phyloP scores from a whole-genome alignment of 1,284 basidiomycete species.

The Sanguinoderma infundibulare region DNA sequence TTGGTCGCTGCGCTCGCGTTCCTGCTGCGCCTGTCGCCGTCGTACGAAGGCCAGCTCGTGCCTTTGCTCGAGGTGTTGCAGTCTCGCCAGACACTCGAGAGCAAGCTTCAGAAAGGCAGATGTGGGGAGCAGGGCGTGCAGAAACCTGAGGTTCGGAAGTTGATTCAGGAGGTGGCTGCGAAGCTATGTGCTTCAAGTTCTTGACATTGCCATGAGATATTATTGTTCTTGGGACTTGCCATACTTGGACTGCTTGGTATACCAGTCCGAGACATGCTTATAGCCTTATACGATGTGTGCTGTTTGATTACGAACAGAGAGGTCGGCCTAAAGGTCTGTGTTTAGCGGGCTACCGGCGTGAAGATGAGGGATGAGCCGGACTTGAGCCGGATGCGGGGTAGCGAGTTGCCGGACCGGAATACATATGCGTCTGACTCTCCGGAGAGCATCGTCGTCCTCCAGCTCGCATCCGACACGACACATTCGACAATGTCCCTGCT shows the following conservation, averaged over 20 bases:
- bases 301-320: no score
- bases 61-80: slow-evolving; percentile 76
- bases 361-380: no score
- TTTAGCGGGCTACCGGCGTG: no score
- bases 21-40: slow-evolving; percentile 71
- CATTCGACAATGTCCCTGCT: neutral
- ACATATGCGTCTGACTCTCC: slow-evolving; percentile 7
- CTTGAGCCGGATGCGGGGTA: slow-evolving; percentile 27
- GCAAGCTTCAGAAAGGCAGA: slow-evolving; percentile 55
- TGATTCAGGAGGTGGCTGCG: slow-evolving; percentile 69
- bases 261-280: no score
- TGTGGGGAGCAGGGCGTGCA: slow-evolving; percentile 54
- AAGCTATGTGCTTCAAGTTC: slow-evolving; percentile 41
- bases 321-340: no score
- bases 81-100: slow-evolving; percentile 53
- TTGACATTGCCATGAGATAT: neutral
- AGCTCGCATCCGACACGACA: neutral
- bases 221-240: neutral
- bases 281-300: no score
- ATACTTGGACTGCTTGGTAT: neutral
- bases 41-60: slow-evolving; percentile 53
- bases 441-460: neutral
- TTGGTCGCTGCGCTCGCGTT: slow-evolving; percentile 78
- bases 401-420: slow-evolving; percentile 20
- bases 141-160: slow-evolving; percentile 64